A percentile compares a stretch with the other conserved stretches of the same genome.
phyloP scores from a whole-genome alignment of 345 rosid genomes.

The Arabis alpina region DNA sequence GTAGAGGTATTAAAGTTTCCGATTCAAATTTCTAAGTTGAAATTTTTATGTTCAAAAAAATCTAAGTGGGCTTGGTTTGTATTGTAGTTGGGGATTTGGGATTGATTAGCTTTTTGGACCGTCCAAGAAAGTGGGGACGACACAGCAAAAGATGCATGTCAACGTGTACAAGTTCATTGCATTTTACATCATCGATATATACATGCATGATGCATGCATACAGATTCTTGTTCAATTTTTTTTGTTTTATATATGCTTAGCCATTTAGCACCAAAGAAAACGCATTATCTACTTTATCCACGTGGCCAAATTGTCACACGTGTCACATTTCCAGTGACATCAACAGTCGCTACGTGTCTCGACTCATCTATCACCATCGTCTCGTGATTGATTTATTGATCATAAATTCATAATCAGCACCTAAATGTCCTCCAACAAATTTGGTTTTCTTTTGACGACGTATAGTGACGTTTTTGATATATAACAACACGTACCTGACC shows the following conservation, averaged over 20 bases:
- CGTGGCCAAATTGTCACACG: constrained; percentile 17
- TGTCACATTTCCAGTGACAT: constrained; percentile 11
- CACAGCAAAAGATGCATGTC: constrained; percentile 21
- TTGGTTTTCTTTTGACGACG: constrained; percentile 6
- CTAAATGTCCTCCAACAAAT: constrained; percentile 15
- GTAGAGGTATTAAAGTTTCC: background rate
- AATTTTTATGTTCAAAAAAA: background rate
- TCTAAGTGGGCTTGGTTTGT: constrained; percentile 3
- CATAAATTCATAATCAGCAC: constrained; percentile 23
- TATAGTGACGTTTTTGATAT: constrained; percentile 25
- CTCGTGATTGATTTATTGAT: constrained; percentile 5
- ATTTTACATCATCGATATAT: constrained; percentile 10
- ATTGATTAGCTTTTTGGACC: constrained; percentile 15
- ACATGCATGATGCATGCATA: background rate
- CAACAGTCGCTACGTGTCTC: constrained; percentile 18
- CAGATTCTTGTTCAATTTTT: constrained; percentile 17
- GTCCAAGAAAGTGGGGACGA: constrained; percentile 38
- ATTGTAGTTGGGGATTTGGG: constrained; percentile 11
- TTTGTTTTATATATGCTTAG: constrained; percentile 2
- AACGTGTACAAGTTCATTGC: constrained; percentile 35
- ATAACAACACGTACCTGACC: constrained; percentile 12
- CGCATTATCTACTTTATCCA: constrained; percentile 11
- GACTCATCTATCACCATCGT: constrained; percentile 16
- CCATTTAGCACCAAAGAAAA: constrained; percentile 24
- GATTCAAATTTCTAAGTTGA: background rate